phyloP scores from a whole-genome alignment of 1,139 yeast species.

The Ogataea hybrid region DNA sequence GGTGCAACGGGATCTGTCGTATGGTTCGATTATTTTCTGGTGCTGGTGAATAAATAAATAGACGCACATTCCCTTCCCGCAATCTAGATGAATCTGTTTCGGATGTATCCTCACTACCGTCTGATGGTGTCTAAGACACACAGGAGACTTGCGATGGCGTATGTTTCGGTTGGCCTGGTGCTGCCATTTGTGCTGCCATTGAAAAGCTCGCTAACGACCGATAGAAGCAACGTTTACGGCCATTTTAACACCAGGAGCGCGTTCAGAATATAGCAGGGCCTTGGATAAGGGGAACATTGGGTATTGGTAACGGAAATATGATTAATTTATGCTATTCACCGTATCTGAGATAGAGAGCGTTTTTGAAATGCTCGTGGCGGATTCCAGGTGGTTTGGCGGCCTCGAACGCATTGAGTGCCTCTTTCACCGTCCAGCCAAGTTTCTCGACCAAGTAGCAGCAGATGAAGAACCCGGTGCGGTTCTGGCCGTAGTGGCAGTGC shows the following conservation, averaged over 20 bases:
- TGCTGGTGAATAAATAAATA: slow-evolving; percentile 9
- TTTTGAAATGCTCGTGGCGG: slow-evolving; percentile 75
- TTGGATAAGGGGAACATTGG: slow-evolving; percentile 1
- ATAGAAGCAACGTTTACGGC: slow-evolving; percentile 23
- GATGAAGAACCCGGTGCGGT: slow-evolving; percentile 73
- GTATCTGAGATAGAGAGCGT: slow-evolving; percentile 68
- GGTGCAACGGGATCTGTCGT: slow-evolving; percentile 1
- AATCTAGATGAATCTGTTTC: not conserved
- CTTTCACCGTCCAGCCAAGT: slow-evolving; percentile 57
- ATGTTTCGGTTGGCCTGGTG: slow-evolving; percentile 30
- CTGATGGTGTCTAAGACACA: slow-evolving; percentile 15
- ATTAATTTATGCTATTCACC: slow-evolving; percentile 29
- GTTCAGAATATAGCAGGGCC: slow-evolving; percentile 28
- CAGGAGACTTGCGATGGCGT: slow-evolving; percentile 27
- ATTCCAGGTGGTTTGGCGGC: slow-evolving; percentile 68
- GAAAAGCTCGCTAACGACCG: slow-evolving; percentile 20
- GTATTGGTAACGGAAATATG: slow-evolving; percentile 1
- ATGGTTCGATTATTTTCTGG: slow-evolving; percentile 10
- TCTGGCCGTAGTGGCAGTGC: slow-evolving; percentile 83
- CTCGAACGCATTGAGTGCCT: slow-evolving; percentile 62
- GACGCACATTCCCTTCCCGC: not conserved
- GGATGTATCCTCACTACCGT: slow-evolving; percentile 1
- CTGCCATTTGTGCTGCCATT: slow-evolving; percentile 33
- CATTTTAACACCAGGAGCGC: slow-evolving; percentile 30
- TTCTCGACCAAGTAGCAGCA: slow-evolving; percentile 67